Percentiles rank a stretch among this genome's conserved stretches.
Evolutionary conservation across 495 filamentous ascomycete species (phyloP).

Genomic region (Penicillium manginii): DNA sequence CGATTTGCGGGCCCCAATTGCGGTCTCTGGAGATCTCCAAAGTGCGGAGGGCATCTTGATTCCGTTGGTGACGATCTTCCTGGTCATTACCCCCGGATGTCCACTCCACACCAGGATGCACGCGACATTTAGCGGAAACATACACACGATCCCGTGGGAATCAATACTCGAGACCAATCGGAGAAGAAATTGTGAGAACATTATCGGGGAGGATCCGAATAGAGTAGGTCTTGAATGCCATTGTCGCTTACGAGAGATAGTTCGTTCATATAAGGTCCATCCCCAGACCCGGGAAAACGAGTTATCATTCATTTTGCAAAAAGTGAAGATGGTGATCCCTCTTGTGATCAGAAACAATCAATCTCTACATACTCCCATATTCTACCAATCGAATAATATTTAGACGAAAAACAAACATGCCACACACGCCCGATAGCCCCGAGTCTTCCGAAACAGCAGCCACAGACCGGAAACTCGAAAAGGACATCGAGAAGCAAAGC

Average conservation of each 20-base stretch:
- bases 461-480: conserved; percentile 11
- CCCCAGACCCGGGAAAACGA: not conserved
- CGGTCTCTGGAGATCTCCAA: conserved; percentile 19
- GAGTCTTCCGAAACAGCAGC: conserved; percentile 5
- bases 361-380: not conserved
- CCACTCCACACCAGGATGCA: conserved; percentile 26
- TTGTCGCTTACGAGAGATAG: conserved; percentile 2
- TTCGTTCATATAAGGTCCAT: not conserved
- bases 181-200: conserved; percentile 8
- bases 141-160: conserved; percentile 12
- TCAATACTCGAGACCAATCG: conserved; percentile 20
- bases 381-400: not conserved
- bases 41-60: conserved; percentile 15
- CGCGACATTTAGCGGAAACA: conserved; percentile 15
- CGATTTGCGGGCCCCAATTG: conserved; percentile 20
- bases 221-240: not conserved
- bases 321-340: conserved; percentile 1
- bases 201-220: not conserved
- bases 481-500: conserved; percentile 31
- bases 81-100: conserved; percentile 32
- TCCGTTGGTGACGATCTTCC: not conserved
- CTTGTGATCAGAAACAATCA: not conserved
- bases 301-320: not conserved
- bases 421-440: conserved; percentile 6
- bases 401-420: not conserved